Percentiles rank a stretch among this genome's conserved stretches.
Conservation (phyloP, 208 protist genomes). For the Tritrichomonas foetus region DNA sequence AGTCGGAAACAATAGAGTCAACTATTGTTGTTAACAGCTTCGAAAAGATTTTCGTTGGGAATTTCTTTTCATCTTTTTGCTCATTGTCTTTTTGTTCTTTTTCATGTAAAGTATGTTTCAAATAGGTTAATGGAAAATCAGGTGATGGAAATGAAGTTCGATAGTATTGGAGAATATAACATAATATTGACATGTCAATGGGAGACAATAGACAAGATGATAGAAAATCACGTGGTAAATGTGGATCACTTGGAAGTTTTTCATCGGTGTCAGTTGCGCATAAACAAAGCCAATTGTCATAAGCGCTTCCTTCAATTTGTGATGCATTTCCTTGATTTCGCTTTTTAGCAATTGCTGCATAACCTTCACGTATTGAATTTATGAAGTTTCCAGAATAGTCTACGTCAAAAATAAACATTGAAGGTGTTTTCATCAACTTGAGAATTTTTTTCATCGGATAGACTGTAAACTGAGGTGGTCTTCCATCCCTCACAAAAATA, state of each 20-base stretch:
- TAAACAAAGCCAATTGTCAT: background rate
- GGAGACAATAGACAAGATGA: slow-evolving; percentile 6
- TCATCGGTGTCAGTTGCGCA: slow-evolving; percentile 16
- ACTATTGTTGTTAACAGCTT: background rate
- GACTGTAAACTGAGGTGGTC: background rate
- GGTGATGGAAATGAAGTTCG: background rate
- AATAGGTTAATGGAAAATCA: background rate
- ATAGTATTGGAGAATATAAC: slow-evolving; percentile 15
- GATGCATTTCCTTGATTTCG: no score
- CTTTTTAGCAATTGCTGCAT: no score
- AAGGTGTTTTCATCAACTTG: background rate
- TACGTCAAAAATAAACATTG: background rate
- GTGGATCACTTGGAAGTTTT: background rate
- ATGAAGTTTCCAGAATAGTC: background rate
- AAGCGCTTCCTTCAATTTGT: background rate
- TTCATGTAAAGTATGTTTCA: background rate
- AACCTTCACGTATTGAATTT: background rate
- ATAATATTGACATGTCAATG: background rate
- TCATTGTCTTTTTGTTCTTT: no score
- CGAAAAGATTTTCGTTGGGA: background rate
- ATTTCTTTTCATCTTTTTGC: no score
- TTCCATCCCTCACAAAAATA: background rate
- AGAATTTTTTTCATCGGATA: background rate
- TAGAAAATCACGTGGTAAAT: background rate
- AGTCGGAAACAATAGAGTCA: background rate